Percentiles rank a stretch among this genome's conserved stretches.
Evolutionary conservation across 73 alveolate genomes (phyloP).

Genomic region (Urostyla sp.): DNA sequence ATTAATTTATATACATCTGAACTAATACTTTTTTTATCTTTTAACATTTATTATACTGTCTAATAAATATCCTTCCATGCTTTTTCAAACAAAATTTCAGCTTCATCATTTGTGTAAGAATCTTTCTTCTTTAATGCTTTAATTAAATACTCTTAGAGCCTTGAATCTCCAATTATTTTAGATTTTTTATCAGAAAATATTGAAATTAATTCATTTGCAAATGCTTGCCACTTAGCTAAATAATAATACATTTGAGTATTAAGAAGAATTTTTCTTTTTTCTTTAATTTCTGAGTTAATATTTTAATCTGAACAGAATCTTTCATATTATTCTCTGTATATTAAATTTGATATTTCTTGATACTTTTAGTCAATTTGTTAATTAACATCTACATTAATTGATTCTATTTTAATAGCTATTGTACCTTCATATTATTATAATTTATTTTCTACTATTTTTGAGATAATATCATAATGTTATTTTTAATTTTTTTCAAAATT

Average conservation of each 20-base stretch:
- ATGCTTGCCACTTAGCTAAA: background rate
- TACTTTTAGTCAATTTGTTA: background rate
- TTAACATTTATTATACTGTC: background rate
- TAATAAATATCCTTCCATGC: background rate
- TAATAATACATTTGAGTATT: background rate
- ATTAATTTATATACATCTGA: background rate
- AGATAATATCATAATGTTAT: background rate
- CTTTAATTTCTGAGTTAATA: background rate
- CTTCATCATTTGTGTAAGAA: background rate
- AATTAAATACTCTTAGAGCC: background rate
- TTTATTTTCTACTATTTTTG: background rate
- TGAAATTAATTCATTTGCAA: background rate
- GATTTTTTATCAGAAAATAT: background rate
- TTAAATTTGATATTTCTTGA: background rate
- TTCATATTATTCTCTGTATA: background rate
- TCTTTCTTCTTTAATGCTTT: background rate
- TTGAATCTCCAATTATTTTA: conserved; percentile 9
- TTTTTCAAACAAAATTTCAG: background rate
- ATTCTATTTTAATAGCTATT: background rate
- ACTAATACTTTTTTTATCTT: background rate
- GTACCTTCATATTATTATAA: background rate
- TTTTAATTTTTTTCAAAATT: background rate
- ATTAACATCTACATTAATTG: background rate
- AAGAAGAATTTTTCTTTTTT: background rate
- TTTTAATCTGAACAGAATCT: background rate